Conservation (phyloP, 208 protist species). For the Blechomonas ayalai region DNA sequence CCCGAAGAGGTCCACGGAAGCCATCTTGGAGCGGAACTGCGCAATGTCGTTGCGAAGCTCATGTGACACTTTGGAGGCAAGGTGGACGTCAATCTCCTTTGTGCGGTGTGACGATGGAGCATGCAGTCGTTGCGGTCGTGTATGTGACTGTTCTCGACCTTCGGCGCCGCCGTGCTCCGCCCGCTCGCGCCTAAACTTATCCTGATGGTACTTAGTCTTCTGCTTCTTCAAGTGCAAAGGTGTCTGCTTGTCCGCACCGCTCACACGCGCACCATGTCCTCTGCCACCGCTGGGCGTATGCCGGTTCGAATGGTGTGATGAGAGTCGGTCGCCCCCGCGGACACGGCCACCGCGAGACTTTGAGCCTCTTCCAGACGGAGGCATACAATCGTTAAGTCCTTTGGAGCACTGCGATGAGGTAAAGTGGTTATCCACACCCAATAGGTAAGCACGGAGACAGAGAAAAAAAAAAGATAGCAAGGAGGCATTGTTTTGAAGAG, state of each 20-base stretch:
- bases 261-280: neutral
- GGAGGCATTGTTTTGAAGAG: no score
- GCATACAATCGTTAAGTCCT: no score
- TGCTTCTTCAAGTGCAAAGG: constrained; percentile 42
- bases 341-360: neutral
- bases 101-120: constrained; percentile 31
- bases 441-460: neutral
- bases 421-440: neutral
- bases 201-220: constrained; percentile 42
- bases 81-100: constrained; percentile 66
- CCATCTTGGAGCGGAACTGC: constrained; percentile 44
- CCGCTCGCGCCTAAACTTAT: constrained; percentile 41
- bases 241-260: constrained; percentile 1
- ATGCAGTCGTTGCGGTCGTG: neutral
- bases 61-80: constrained; percentile 64
- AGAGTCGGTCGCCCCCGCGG: neutral
- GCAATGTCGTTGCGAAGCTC: constrained; percentile 63
- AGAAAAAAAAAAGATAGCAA: constrained; percentile 1
- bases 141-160: neutral
- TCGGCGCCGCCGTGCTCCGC: neutral
- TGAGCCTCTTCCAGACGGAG: constrained; percentile 1
- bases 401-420: no score
- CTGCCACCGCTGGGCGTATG: neutral
- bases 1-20: constrained; percentile 33
- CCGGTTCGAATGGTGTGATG: neutral